Percentiles rank a stretch among this genome's conserved stretches.
Conservation (phyloP, 2,329 filamentous ascomycete species). For the Chaetomiaceae sp. region DNA sequence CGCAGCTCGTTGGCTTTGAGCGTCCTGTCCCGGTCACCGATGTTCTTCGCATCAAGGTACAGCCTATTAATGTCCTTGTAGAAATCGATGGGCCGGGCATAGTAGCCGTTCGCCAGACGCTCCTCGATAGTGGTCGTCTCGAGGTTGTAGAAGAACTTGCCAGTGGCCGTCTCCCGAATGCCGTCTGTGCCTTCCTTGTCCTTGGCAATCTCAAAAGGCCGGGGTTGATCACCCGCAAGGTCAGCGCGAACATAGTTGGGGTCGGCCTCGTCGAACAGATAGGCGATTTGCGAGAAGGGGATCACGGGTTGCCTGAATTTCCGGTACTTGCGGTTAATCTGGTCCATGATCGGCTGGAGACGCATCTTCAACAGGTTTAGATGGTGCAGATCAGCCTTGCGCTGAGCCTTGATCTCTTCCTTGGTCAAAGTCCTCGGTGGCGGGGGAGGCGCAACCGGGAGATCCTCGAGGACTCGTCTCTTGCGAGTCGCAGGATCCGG, state of each 20-base stretch:
- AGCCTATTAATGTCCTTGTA: constrained; percentile 80
- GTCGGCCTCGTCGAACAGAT: constrained; percentile 79
- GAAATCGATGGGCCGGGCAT: constrained; percentile 86
- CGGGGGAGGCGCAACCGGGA: constrained; percentile 70
- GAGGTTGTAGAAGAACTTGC: constrained; percentile 92
- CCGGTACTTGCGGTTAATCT: constrained; percentile 85
- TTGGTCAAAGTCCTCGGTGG: constrained; percentile 66
- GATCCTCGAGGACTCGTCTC: constrained; percentile 72
- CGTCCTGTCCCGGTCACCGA: constrained; percentile 76
- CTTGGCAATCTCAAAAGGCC: constrained; percentile 74
- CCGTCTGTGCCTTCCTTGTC: constrained; percentile 77
- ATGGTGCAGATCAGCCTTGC: constrained; percentile 75
- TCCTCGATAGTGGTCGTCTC: constrained; percentile 92
- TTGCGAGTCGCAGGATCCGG: constrained; percentile 83
- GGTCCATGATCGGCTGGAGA: constrained; percentile 94
- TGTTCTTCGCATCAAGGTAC: constrained; percentile 75
- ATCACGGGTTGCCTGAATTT: constrained; percentile 82
- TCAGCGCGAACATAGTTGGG: constrained; percentile 63
- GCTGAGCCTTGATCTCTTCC: constrained; percentile 74
- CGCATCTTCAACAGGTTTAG: constrained; percentile 84
- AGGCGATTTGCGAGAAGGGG: constrained; percentile 67
- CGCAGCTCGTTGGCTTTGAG: constrained; percentile 88
- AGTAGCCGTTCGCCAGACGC: constrained; percentile 93
- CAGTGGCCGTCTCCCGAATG: constrained; percentile 67
- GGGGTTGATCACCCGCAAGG: constrained; percentile 47